Base-by-base conservation (phyloP, 805 yeast genomes). In the Metschnikowia santaceciliae region DNA sequence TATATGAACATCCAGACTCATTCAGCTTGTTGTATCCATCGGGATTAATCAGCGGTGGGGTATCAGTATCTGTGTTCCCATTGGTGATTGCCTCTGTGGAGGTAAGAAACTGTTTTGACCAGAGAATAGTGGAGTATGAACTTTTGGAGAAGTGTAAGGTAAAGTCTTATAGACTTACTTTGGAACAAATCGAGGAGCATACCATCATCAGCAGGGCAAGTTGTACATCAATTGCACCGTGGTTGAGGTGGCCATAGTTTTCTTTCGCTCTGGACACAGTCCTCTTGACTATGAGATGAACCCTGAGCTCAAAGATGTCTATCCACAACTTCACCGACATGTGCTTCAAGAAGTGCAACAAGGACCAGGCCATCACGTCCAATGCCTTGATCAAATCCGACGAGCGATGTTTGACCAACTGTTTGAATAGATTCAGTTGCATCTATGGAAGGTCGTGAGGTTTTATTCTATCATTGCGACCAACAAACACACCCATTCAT, bases 271-370 rank as follows among this genome's bases (percentile, higher is more conserved):
- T 0, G 98, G 96, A 0, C 94, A 94, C 68, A 80, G 87, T 0
- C 97, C 97, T 5, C 62, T 70, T 4, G 99, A 94, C 66, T 94
- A 85, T 68, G 77, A 78, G 1, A 57, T 74, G 35, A 53, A 67
- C 46, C 70, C 72, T 1, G 83, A 81, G 20, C 67, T 65, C 22
- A 82, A 88, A 33, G 11, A 78, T 80, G 72, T 82, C 95, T 32
- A 87, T 91, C 54, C 96, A 90, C 67, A 81, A 78, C 62, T 90
- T 89, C 79, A 90, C 97, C 26, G 91, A 90, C 64, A 77, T 85
- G 76, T 91, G 98, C 67, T 91, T 90, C 78, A 88, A 86, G 66
- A 87, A 88, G 70, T 91, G 98, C 69, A 79, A 90, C 47, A 70
- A 73, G 45, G 65, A 69, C 54, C 63, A 50, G 47, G 68, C 74